These are phyloP conservation scores for Quercus lobata DNA, from an alignment of 331 rosid species.

Conservation along the genomic window DNA sequence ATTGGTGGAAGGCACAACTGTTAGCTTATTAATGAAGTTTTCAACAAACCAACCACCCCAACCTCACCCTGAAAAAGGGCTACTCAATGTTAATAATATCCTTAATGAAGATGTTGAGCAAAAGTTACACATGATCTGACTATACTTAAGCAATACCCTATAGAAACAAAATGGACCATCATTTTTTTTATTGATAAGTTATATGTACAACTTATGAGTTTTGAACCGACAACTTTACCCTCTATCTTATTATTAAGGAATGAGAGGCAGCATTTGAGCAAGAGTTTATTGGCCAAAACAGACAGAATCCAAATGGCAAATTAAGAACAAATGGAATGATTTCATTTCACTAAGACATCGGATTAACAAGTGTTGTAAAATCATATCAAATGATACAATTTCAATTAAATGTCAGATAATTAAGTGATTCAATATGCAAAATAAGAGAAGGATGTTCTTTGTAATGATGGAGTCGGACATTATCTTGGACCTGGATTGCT, in stretches of 20 bases:
- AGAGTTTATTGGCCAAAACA: neutral
- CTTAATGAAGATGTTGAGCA: neutral
- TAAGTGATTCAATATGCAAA: neutral
- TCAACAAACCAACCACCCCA: neutral
- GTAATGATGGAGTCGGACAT: constrained; percentile 48
- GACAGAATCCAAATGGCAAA: neutral
- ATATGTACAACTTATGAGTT: too few species aligned
- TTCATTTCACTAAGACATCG: neutral
- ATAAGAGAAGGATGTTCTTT: constrained; percentile 47
- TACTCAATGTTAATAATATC: neutral
- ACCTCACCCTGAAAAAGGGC: neutral
- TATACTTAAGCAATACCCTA: neutral
- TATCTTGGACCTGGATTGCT: constrained; percentile 52
- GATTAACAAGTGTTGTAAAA: neutral
- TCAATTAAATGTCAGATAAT: neutral
- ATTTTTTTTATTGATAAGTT: too few species aligned
- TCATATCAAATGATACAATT: neutral
- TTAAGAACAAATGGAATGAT: neutral
- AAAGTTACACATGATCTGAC: neutral
- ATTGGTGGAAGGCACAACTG: neutral
- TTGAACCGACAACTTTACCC: too few species aligned
- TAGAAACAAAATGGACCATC: neutral
- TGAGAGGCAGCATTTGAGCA: too few species aligned
- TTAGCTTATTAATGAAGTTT: neutral
- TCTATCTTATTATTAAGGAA: too few species aligned